A percentile compares a stretch with the other conserved stretches of the same genome.
Evolutionary conservation across 2,329 filamentous ascomycete genomes (phyloP).

Genomic region (Sarocladium brachiariae): DNA sequence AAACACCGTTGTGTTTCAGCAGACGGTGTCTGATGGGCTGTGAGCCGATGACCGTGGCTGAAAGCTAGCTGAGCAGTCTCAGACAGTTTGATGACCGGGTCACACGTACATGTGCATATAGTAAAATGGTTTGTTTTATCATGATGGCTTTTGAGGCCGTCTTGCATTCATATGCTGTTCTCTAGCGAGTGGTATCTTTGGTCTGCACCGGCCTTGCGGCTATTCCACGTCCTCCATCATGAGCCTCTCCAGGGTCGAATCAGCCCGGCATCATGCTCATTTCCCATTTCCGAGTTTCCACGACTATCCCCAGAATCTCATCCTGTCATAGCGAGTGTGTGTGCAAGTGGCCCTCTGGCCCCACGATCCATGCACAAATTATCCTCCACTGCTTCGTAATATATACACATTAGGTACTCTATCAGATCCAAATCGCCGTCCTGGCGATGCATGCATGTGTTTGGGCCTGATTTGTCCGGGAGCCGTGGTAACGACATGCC

Average conservation of each 20-base stretch:
- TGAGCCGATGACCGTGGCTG: too few species aligned
- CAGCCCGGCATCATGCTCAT: constrained; percentile 10
- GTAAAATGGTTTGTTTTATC: neutral
- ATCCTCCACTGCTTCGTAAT: constrained; percentile 20
- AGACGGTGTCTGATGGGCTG: too few species aligned
- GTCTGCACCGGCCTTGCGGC: constrained; percentile 18
- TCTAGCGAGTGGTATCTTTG: constrained; percentile 35
- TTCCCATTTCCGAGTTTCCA: neutral
- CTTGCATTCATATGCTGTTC: constrained; percentile 17
- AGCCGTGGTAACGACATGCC: neutral
- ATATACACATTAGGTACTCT: constrained; percentile 34
- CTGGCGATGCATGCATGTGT: constrained; percentile 23
- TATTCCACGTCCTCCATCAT: constrained; percentile 16
- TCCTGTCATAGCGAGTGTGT: constrained; percentile 25
- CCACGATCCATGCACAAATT: constrained; percentile 27
- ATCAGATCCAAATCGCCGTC: constrained; percentile 6
- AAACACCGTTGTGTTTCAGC: too few species aligned
- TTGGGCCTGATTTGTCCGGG: neutral
- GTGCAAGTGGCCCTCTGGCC: constrained; percentile 15
- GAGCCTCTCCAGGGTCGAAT: constrained; percentile 14
- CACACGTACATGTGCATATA: too few species aligned
- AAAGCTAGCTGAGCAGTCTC: too few species aligned
- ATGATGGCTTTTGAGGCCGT: neutral
- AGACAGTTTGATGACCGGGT: too few species aligned
- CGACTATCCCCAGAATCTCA: constrained; percentile 19